Base-by-base conservation (phyloP, 2,329 filamentous ascomycete genomes). In the Fusarium oxysporum region DNA sequence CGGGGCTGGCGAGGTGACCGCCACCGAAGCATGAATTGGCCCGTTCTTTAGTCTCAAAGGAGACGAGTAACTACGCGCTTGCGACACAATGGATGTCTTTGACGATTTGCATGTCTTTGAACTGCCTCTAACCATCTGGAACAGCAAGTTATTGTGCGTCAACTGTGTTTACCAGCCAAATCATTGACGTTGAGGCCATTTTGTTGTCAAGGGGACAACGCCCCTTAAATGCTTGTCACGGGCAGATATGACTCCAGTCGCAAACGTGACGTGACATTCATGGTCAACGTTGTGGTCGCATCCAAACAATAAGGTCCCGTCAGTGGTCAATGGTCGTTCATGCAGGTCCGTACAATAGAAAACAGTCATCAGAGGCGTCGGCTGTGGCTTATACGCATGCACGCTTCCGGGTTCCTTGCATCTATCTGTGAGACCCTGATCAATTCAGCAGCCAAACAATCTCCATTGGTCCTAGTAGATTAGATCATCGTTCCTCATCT, bases 321-420 rank as follows among this genome's bases (percentile, higher is more conserved):
- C 58, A 50, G 44, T 58, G 50, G 33, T 54, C 45, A 50, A 58
- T 62, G 58, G 38, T 45, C 51, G 28, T 38, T 53, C 53, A 51
- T 56, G 56, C 41, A 56, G 41, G 53, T 40, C 51, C 40, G 50
- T 45, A 70, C 32, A 41, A 54, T 54, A 41, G 41, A 30, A 28
- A 54, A n/a, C 35, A 28, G 33, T 54, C 44, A 41, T 60, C 37
- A 50, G 62, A 62, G 71, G 71, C 71, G 71, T 62, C 68, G 67
- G 71, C 48, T 65, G 71, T 74, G 71, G 71, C 71, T 73, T 72
- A 47, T 54, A 43, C 40, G 43, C 48, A 65, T 73, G 71, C 71
- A 69, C 67, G 70, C 51, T 73, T 71, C 62, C 58, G 67, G 70
- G 67, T 73, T 55, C 71, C 59, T 68, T 66, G 47, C 53, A 58